Evolutionary conservation across 2,329 filamentous ascomycete genomes (phyloP), one percentile per base, ranked within the genome.

Genomic region (Calonectria henricotiae): DNA sequence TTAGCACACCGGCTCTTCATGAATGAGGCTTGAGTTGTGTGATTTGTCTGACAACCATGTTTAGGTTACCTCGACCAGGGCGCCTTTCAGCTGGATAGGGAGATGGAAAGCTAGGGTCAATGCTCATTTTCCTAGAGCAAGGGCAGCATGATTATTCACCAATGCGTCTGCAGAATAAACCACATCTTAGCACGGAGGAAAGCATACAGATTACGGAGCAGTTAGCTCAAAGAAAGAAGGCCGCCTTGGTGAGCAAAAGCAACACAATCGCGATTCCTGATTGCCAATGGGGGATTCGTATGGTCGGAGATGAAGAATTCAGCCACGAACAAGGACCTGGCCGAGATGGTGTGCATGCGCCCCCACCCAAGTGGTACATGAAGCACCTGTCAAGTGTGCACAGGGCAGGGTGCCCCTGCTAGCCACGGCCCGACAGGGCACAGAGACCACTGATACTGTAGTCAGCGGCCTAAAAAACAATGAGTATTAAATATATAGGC

Each of bases 1-100:
- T 77, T 78, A 77, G 76, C 70, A 75, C 68, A 51, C 54, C 51
- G 46, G 62, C 66, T 54, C 15, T 39, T 58, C 62, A 39, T 47
- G 65, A 70, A 69, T 67, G 58, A 47, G n/a, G 62, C 68, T 72
- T 68, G 67, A 65, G 55, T 67, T 70, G 63, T 70, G 67, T 61
- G 69, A 35, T 39, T 55, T 35, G 64, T 62, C 44, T 51, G 32
- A 15, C 27, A 35, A 58, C 51, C 37, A 17, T 65, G 63, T 66
- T 62, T 62, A 27, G 44, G 70, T 35, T 71, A 76, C 75, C 60
- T 63, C 30, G 67, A 68, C 75, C 25, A 44, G 75, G 74, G 65
- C 62, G 32, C 7, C 8, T 25, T 20, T 62, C 13, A 55, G 41
- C 55, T 43, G 60, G 64, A 61, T 46, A 67, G 69, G 65, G 61